Evolutionary conservation across 1,284 basidiomycete species (phyloP), one percentile per base, ranked within the genome.

Genomic region (Xerocomus amazonicus): DNA sequence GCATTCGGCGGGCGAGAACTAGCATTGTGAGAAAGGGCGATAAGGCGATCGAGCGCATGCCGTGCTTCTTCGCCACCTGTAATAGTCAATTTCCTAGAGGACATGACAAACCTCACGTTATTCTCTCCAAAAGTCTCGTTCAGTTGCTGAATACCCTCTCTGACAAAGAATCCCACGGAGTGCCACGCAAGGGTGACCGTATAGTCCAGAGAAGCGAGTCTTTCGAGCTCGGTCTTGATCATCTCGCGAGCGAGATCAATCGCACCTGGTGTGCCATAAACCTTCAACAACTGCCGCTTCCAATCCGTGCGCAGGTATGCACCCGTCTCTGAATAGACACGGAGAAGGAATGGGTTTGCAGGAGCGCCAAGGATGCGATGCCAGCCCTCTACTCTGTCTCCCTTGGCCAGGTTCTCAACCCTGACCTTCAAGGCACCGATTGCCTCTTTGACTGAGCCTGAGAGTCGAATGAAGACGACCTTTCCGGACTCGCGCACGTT

Each of bases 361-460:
- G 57, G 38, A 7, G 50, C 0, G 2, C 54, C 38, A 45, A 81
- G 68, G 0, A 69, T 69, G 14, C 68, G 61, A 60, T 82, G 77
- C 79, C 80, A 82, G 9, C 66, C 68, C 2, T 70, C 60, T 4
- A 81, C 63, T 32, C 65, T 73, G 39, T 77, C 73, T 6, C 81
- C 80, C n/a, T 68, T 68, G 3, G 71, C 73, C 23, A 83, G 56
- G 43, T 65, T 74, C 60, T 83, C 80, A 0, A 79, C 76, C 43
- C 79, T 67, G n/a, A 83, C 80, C 60, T 82, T 83, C 49, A 83
- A 56, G 5, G 73, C 69, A 2, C 81, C 81, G 2, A 76, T 70
- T 1, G 72, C 71, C 54, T 77, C 74, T 62, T 76, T 76, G 70
- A 41, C 68, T 33, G 48, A 78, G 56, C 45, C 72, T 49, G 55